Base-by-base conservation (phyloP, 1,139 yeast species). In the Sugiyamaella novakii region DNA sequence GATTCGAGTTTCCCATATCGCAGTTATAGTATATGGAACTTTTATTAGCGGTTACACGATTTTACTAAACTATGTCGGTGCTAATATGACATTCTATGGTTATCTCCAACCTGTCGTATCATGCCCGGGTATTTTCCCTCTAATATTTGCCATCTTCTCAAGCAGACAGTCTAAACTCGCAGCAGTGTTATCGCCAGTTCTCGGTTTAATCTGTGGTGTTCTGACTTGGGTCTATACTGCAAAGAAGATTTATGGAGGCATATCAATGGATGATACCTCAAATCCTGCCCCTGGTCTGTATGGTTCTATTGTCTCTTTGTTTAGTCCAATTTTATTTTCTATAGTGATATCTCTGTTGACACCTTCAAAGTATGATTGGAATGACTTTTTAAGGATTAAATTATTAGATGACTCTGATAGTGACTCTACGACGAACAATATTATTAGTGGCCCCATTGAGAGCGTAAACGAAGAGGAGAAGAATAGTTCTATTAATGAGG, bases 31-130 rank as follows among this genome's bases (percentile, higher is more conserved):
- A 1, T 84, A 81, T 64, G 84, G 87, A 8, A 71, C 84, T 49
- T 72, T 76, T 17, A 83, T 87, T 87, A 83, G 88, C 38, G 94
- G 83, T 0, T 85, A 87, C 62, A 79, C 95, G n/a, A 80, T 83
- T 60, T 94, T 94, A 8, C 74, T 87, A 48, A 78, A 80, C 68
- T 84, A 87, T 59, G 94, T 91, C 25, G 84, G 82, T 19, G 82
- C 87, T 43, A 79, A 87, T 27, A 83, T 88, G 85, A 64, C 66
- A 44, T 62, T 68, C 6, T 61, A 77, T 49, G 95, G 95, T 10
- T 88, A 83, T 68, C 75, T 87, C 47, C 87, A 86, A 61, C 71
- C 87, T 55, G 87, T 87, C 92, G 96, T 88, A 46, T 84, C 87
- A 57, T 84, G 91, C 21, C 82, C 92, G 49, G 95, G 91, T 22